phyloP scores from a whole-genome alignment of 2,329 filamentous ascomycete species.

The Epichloe hybrida region DNA sequence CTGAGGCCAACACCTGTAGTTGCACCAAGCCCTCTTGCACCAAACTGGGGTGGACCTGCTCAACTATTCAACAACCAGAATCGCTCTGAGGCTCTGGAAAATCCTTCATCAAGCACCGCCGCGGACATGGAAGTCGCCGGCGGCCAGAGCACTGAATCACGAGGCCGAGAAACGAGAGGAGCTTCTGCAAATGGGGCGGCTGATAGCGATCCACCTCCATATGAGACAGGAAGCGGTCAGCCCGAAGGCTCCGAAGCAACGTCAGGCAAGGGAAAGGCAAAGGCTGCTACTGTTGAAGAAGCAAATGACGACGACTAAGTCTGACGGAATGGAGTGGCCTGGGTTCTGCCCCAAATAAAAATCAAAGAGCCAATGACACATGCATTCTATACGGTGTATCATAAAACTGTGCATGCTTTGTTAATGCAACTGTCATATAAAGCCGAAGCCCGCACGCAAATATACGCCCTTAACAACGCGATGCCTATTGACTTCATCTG shows the following conservation, averaged over 20 bases:
- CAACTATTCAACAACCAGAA: slow-evolving; percentile 30
- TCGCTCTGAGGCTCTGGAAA: slow-evolving; percentile 13
- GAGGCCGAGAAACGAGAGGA: not conserved
- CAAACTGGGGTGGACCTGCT: slow-evolving; percentile 37
- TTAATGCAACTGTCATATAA: no score
- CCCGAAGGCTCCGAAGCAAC: not conserved
- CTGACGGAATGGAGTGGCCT: not conserved
- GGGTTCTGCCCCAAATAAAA: not conserved
- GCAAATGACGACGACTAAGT: slow-evolving; percentile 21
- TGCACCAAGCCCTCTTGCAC: slow-evolving; percentile 33
- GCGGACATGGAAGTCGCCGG: not conserved
- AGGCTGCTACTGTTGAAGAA: slow-evolving; percentile 34
- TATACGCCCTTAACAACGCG: no score
- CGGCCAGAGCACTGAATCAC: not conserved
- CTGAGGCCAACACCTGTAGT: slow-evolving; percentile 23
- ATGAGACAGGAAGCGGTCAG: not conserved
- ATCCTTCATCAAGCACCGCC: slow-evolving; percentile 3
- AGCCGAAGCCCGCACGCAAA: no score
- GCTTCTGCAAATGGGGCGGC: not conserved
- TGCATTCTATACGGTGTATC: not conserved
- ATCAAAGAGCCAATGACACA: not conserved
- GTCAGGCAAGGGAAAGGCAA: slow-evolving; percentile 28
- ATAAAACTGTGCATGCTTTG: no score
- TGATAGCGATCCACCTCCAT: not conserved
- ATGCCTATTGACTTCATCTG: no score